Evolutionary conservation across 192 early-diverging fungal species (phyloP), one percentile per base, ranked within the genome.

Genomic region (Gryganskiella cystojenkinii): DNA sequence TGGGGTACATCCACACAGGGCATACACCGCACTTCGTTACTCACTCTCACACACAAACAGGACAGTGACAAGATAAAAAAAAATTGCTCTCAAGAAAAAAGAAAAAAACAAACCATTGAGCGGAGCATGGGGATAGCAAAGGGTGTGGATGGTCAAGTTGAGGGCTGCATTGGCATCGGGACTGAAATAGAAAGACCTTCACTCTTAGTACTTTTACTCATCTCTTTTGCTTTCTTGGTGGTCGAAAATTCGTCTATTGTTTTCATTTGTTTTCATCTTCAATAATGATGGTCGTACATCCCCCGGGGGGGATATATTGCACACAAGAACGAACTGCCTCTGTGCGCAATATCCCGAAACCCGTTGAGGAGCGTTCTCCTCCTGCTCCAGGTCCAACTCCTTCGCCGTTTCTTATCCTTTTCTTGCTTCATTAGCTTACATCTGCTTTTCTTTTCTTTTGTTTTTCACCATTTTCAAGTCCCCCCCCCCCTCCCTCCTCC

Each of bases 11-110:
- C n/a, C n/a, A n/a, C n/a, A n/a, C n/a, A n/a, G n/a, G n/a, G n/a
- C n/a, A n/a, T n/a, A n/a, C n/a, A n/a, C n/a, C n/a, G n/a, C n/a
- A n/a, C n/a, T n/a, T n/a, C n/a, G n/a, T n/a, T n/a, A n/a, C n/a
- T n/a, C n/a, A n/a, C n/a, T n/a, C n/a, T n/a, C n/a, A n/a, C n/a
- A n/a, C n/a, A 37, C 4, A 33, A 37, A 33, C 10, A 17, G 35
- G 8, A 46, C 42, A 56, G 2, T n/a, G 50, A 55, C 9, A 54
- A 56, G 17, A 24, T 17, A 43, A 46, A 58, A 59, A 35, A 52
- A 60, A 31, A 69, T 28, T 27, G 65, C 46, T 68, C 46, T 31
- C 66, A 51, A 68, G 13, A 50, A 49, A 47, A 45, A 40, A 5
- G 10, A 63, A 50, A 17, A 63, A 34, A 20, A 40, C 51, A 28